Base-by-base conservation (phyloP, 805 yeast genomes). In the Blastobotrys parvus region DNA sequence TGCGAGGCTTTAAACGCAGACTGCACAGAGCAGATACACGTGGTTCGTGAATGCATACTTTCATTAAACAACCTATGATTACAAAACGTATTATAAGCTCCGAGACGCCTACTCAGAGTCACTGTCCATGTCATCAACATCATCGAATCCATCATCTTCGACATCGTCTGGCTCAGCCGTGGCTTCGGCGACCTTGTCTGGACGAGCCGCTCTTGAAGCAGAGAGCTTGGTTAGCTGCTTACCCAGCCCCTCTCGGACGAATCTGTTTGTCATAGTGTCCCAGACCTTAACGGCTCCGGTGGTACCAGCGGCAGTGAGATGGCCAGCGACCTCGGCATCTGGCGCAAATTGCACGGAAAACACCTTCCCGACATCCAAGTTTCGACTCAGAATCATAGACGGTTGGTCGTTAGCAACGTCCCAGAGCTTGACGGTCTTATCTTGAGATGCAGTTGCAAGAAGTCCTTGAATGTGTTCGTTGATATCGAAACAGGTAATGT, bases 351-450 rank as follows among this genome's bases (percentile, higher is more conserved):
- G 66, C 8, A 85, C 70, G 3, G 87, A 72, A 54, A 92, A 75
- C 17, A 90, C 96, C 59, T 87, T 88, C 48, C 98, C 98, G 42
- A 88, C 84, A 52, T 89, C 97, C 54, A 92, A 80, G 65, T 92
- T 96, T 60, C 97, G 78, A 32, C 90, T 78, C 48, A 88, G 68
- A 4, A 88, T 82, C 94, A 92, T 82, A 18, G 90, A 79, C 33
- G 98, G 97, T 64, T 45, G 57, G 31, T 61, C 64, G 10, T 64
- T 55, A 13, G 77, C 72, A 46, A 84, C 71, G 57, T 85, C 84
- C 98, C 98, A 92, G 41, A 92, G 67, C 63, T 92, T 92, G 43
- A 88, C 77, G 10, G 67, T 64, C 63, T 84, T 85, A 56, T 92
- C 98, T 44, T 89, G 85, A 4, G 96, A 95, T 40, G 92, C 80